Evolutionary conservation across 2,329 filamentous ascomycete species (phyloP), one percentile per base, ranked within the genome.

Genomic region (Chrysoporthe puriensis): DNA sequence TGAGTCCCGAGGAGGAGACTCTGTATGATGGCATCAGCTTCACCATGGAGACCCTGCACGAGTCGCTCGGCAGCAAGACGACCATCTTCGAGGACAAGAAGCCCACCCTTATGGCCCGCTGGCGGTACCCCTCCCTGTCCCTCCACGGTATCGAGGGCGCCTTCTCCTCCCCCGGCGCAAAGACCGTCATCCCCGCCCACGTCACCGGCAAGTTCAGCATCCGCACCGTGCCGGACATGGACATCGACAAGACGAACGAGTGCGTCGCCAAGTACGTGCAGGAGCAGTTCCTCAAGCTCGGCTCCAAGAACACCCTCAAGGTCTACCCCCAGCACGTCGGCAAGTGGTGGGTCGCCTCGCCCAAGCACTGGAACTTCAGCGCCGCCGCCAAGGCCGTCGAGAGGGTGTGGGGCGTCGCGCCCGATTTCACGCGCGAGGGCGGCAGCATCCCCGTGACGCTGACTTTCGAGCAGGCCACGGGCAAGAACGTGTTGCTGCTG

Each of bases 171-270:
- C 91, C 94, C 6, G 96, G 96, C 59, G 96, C 94, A 67, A 99
- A 99, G 88, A 99, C 96, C 0, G 96, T 99, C 75, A 99, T 99
- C 74, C 96, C 96, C 3, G 95, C 96, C 76, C 97, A 97, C 85
- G 96, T 99, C 67, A 92, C 91, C 75, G 96, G 96, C 81, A 99
- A 99, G 84, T 99, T 99, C 85, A 97, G 93, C 62, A 97, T 99
- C 82, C 90, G 96, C 73, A 98, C 94, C 46, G 96, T 99, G 32
- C 96, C 96, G 64, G 89, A 99, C 83, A 99, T 99, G 96, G 92
- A 97, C 78, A 93, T 93, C 74, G 90, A 93, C 66, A 88, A 90
- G 76, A 96, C 97, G 75, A 96, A 97, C 82, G 86, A 89, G 77
- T 85, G 91, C 57, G 95, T 99, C 56, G 91, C 89, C 83, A 90